Percentiles rank a stretch among this genome's conserved stretches.
phyloP scores from a whole-genome alignment of 176 grass and related monocot species.

The Coix lacrymajobi region DNA sequence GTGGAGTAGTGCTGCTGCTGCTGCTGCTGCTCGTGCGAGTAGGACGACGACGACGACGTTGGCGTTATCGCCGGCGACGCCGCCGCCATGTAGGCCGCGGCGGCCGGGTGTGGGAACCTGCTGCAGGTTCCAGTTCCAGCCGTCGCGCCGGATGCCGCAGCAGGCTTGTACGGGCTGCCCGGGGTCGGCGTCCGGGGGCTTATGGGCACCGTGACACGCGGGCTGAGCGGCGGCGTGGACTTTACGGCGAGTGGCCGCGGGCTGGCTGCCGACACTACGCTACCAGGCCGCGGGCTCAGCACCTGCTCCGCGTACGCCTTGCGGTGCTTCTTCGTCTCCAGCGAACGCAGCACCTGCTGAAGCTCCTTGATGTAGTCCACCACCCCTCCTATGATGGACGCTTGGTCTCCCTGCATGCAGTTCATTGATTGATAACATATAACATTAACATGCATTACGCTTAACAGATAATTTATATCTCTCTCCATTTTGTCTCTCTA shows the following conservation, averaged over 20 bases:
- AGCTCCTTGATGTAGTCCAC: constrained; percentile 91
- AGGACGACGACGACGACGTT: constrained; percentile 15
- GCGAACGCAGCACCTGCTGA: constrained; percentile 66
- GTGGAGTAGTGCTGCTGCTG: background rate
- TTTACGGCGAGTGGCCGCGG: constrained; percentile 19
- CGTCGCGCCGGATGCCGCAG: background rate
- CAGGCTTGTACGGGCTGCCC: constrained; percentile 53
- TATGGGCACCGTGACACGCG: constrained; percentile 41
- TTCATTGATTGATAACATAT: background rate
- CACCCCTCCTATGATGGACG: constrained; percentile 82
- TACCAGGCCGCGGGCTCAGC: constrained; percentile 46
- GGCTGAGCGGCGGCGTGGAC: constrained; percentile 50
- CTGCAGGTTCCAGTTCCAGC: background rate
- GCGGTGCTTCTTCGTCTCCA: constrained; percentile 71
- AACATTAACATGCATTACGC: background rate
- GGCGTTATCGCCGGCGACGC: constrained; percentile 20
- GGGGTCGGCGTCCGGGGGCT: constrained; percentile 71
- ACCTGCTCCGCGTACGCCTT: constrained; percentile 54
- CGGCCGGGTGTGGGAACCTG: background rate
- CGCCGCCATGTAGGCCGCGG: constrained; percentile 23
- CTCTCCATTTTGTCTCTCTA: no score
- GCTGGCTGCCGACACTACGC: constrained; percentile 28
- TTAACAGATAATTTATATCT: no score
- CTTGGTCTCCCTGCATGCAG: constrained; percentile 55
- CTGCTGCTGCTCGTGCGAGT: background rate